phyloP scores from a whole-genome alignment of 208 protist species.

The Zelonia costaricensis region DNA sequence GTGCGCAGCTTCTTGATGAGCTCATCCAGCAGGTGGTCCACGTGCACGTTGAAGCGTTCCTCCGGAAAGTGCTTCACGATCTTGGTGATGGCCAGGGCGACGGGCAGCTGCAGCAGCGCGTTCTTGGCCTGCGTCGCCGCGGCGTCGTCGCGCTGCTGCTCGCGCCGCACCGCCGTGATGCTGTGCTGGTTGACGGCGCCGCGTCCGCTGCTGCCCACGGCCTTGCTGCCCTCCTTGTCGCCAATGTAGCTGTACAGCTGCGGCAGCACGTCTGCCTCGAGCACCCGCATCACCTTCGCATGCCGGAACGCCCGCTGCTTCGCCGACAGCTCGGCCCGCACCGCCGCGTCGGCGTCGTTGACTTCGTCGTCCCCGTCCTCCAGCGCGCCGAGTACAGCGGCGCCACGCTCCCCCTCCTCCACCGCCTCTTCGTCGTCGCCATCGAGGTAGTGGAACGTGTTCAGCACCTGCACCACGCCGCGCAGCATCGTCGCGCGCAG shows the following conservation, averaged over 20 bases:
- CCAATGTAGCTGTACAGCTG: constrained; percentile 82
- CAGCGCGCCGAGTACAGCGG: constrained; percentile 3
- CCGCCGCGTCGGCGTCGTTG: constrained; percentile 36
- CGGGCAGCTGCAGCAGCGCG: constrained; percentile 83
- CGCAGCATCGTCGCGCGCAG: constrained; percentile 82
- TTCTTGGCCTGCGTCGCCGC: constrained; percentile 50
- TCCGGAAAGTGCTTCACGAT: constrained; percentile 83
- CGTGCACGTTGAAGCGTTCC: constrained; percentile 72
- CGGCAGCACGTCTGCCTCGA: constrained; percentile 86
- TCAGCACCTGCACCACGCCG: constrained; percentile 87
- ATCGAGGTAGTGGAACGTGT: constrained; percentile 85
- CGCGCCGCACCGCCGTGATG: constrained; percentile 57
- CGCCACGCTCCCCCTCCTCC: constrained; percentile 16
- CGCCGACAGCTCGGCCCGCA: constrained; percentile 32
- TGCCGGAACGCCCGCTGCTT: constrained; percentile 53
- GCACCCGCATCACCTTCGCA: constrained; percentile 62
- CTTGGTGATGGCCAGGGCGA: constrained; percentile 86
- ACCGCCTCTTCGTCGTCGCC: constrained; percentile 24
- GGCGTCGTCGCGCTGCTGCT: constrained; percentile 65
- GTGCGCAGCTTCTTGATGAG: constrained; percentile 84
- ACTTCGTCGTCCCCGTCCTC: constrained; percentile 67
- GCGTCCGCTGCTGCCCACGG: constrained; percentile 21
- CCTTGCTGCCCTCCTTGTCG: constrained; percentile 38
- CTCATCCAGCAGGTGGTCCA: constrained; percentile 80
- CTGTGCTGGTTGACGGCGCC: constrained; percentile 60